These are phyloP conservation scores for Candida coquimbonensis DNA, from an alignment of 805 yeast species.

Conservation along the genomic window DNA sequence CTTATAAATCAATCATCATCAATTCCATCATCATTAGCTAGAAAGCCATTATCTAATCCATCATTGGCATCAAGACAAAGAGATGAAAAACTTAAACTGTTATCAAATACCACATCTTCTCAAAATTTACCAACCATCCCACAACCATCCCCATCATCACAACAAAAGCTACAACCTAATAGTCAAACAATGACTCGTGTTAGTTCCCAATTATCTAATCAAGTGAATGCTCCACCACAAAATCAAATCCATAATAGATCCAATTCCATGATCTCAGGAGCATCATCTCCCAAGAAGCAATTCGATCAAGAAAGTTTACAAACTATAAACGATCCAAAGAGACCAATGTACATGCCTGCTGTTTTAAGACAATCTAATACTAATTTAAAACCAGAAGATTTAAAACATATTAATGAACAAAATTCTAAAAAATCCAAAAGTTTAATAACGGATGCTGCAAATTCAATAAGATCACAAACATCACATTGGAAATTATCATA, in stretches of 20 bases:
- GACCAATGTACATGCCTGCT: constrained; percentile 87
- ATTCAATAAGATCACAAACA: constrained; percentile 21
- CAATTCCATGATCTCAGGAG: constrained; percentile 10
- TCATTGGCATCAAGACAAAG: constrained; percentile 13
- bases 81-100: constrained; percentile 6
- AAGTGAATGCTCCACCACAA: neutral
- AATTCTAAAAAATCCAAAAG: constrained; percentile 18
- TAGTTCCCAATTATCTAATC: constrained; percentile 1
- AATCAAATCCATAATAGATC: too few relatives aligned
- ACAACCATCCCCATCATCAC: constrained; percentile 2
- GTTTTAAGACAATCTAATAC: constrained; percentile 55
- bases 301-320: constrained; percentile 30
- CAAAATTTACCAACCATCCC: constrained; percentile 6
- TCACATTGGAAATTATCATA: constrained; percentile 22
- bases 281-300: constrained; percentile 15
- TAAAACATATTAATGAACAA: constrained; percentile 24
- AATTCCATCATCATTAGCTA: constrained; percentile 9
- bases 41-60: constrained; percentile 10
- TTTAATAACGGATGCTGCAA: constrained; percentile 19
- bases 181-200: neutral
- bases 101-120: constrained; percentile 10
- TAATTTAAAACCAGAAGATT: constrained; percentile 35
- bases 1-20: constrained; percentile 7
- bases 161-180: too few relatives aligned
- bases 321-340: constrained; percentile 73